Evolutionary conservation across 1,284 basidiomycete species (phyloP).

Genomic region (Coniferiporia weirii): DNA sequence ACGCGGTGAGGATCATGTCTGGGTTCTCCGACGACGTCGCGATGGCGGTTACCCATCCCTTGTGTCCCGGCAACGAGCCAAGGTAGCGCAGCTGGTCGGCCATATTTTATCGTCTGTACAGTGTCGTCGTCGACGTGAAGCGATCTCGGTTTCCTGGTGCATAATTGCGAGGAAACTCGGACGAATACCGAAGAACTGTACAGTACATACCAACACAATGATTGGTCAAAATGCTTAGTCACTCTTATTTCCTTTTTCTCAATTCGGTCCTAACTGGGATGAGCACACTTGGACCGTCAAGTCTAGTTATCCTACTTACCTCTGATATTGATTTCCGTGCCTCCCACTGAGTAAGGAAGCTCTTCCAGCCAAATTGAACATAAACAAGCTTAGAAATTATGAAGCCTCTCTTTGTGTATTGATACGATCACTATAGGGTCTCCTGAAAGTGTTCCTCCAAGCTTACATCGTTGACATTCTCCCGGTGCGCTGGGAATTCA

Average conservation of each 20-base stretch:
- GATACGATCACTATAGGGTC: too few relatives aligned
- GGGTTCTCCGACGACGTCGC: constrained; percentile 96
- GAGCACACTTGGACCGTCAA: too few relatives aligned
- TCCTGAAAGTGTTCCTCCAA: too few relatives aligned
- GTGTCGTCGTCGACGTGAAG: constrained; percentile 9
- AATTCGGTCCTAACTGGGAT: too few relatives aligned
- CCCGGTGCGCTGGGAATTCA: too few relatives aligned
- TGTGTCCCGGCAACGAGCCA: constrained; percentile 91
- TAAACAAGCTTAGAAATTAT: too few relatives aligned
- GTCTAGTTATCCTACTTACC: too few relatives aligned
- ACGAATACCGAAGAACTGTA: neutral
- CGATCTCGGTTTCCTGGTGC: neutral
- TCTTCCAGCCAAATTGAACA: too few relatives aligned
- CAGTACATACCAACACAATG: neutral
- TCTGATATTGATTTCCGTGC: too few relatives aligned
- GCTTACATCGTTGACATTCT: too few relatives aligned
- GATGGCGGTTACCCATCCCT: constrained; percentile 95
- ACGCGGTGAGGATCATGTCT: constrained; percentile 95
- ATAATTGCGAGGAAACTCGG: neutral
- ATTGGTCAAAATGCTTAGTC: neutral
- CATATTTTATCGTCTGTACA: constrained; percentile 44
- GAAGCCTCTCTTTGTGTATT: too few relatives aligned
- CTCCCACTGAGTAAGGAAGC: too few relatives aligned
- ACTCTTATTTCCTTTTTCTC: neutral
- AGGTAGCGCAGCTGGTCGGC: constrained; percentile 87